These are phyloP conservation scores for Salix dunnii DNA, from an alignment of 345 rosid species.

Conservation along the genomic window DNA sequence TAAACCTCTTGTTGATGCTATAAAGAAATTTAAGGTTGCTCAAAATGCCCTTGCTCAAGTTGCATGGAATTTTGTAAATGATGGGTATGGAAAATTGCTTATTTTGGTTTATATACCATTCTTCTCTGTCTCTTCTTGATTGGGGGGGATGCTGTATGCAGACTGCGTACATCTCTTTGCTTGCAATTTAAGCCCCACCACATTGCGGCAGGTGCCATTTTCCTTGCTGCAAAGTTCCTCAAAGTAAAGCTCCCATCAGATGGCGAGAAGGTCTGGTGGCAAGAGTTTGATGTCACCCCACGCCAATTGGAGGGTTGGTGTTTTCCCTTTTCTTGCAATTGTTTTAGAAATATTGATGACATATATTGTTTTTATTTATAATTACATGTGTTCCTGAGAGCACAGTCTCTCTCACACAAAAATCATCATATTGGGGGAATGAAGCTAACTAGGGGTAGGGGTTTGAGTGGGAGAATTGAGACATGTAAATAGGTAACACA, in stretches of 20 bases:
- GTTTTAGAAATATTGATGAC: not conserved
- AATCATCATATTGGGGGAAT: not conserved
- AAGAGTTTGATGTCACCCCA: conserved; percentile 42
- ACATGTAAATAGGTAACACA: no score
- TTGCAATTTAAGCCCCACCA: conserved; percentile 91
- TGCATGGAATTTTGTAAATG: conserved; percentile 83
- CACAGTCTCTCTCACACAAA: not conserved
- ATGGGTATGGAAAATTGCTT: conserved; percentile 54
- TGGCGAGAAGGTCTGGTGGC: conserved; percentile 68
- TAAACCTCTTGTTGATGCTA: conserved; percentile 76
- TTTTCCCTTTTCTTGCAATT: not conserved
- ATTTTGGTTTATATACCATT: conserved; percentile 16
- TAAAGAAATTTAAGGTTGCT: conserved; percentile 76
- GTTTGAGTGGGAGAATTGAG: not conserved
- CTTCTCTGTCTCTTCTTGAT: conserved; percentile 44
- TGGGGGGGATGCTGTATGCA: conserved; percentile 52
- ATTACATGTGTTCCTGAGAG: not conserved
- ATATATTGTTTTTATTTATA: not conserved
- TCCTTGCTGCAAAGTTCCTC: conserved; percentile 78
- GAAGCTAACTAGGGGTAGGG: not conserved
- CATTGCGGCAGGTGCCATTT: conserved; percentile 89
- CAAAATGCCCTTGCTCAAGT: conserved; percentile 72
- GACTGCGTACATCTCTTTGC: conserved; percentile 89
- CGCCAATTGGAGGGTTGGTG: conserved; percentile 44
- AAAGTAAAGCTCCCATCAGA: conserved; percentile 72